These are phyloP conservation scores for Lactifluus pinguis DNA, from an alignment of 768 basidiomycete genomes.

Conservation along the genomic window DNA sequence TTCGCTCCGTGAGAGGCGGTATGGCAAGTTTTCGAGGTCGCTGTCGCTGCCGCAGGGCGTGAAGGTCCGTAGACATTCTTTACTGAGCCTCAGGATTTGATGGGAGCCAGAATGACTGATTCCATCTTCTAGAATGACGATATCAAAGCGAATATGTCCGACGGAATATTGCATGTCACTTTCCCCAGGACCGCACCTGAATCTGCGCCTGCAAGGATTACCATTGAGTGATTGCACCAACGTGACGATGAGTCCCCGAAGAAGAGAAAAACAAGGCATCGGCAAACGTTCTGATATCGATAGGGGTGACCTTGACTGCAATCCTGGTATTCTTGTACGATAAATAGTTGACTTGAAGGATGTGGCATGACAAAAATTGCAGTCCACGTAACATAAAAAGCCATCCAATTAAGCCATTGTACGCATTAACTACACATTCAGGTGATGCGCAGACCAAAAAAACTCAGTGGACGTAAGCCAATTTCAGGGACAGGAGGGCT, in stretches of 20 bases:
- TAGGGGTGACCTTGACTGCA: neutral
- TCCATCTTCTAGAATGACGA: constrained; percentile 20
- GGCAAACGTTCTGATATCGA: neutral
- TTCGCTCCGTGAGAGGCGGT: constrained; percentile 27
- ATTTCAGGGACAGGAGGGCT: too few relatives aligned
- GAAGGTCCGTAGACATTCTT: constrained; percentile 17
- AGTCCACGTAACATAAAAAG: neutral
- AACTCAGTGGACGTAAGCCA: neutral
- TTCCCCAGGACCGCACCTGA: constrained; percentile 23
- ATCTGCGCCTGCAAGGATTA: neutral
- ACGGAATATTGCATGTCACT: constrained; percentile 25
- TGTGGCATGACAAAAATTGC: too few relatives aligned
- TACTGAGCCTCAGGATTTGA: neutral
- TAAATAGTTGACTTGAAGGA: neutral
- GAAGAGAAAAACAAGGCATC: neutral
- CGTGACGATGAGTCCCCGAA: neutral
- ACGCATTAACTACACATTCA: neutral
- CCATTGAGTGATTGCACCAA: neutral
- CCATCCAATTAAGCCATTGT: neutral
- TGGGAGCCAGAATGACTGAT: neutral
- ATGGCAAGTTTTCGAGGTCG: constrained; percentile 25
- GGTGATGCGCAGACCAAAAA: neutral
- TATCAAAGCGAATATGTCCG: constrained; percentile 24
- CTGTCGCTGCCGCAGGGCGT: constrained; percentile 19
- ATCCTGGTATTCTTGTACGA: neutral